Percentiles rank a stretch among this genome's conserved stretches.
Evolutionary conservation across 306 rosid species (phyloP).

Genomic region (Calophaca sinica): DNA sequence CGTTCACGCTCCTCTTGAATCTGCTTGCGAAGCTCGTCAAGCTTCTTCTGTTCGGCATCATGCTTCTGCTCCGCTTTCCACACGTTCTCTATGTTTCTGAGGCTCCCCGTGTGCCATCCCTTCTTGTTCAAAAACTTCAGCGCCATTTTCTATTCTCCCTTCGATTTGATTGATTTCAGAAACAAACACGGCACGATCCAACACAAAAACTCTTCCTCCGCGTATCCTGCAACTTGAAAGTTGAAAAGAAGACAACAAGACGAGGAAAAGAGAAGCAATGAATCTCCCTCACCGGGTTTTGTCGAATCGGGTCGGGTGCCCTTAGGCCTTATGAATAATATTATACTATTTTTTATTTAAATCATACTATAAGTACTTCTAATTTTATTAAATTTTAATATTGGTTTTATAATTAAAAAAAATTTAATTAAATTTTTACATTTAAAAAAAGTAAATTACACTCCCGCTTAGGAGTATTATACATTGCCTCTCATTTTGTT

Average conservation of each 20-base stretch:
- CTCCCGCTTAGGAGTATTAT: no score
- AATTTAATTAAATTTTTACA: no score
- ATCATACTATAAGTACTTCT: no score
- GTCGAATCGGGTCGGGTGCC: neutral
- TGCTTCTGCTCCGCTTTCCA: slow-evolving; percentile 99
- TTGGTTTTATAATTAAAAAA: no score
- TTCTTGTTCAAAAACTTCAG: slow-evolving; percentile 95
- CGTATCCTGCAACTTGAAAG: neutral
- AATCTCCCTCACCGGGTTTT: neutral
- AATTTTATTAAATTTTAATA: no score
- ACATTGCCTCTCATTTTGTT: no score
- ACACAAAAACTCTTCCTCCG: neutral
- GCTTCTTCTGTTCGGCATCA: slow-evolving; percentile 83
- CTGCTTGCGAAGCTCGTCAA: slow-evolving; percentile 95
- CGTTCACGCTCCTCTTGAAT: slow-evolving; percentile 88
- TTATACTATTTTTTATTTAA: no score
- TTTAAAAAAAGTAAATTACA: no score
- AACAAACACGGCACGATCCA: neutral
- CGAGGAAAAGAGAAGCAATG: neutral
- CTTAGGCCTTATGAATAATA: neutral
- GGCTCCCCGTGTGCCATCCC: slow-evolving; percentile 99
- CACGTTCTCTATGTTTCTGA: slow-evolving; percentile 91
- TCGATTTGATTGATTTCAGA: neutral
- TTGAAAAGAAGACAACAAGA: neutral
- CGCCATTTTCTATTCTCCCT: slow-evolving; percentile 59